These are phyloP conservation scores for Thuidium tamariscinum DNA, from an alignment of 225 moss, liverwort and hornwort species.

Conservation along the genomic window DNA sequence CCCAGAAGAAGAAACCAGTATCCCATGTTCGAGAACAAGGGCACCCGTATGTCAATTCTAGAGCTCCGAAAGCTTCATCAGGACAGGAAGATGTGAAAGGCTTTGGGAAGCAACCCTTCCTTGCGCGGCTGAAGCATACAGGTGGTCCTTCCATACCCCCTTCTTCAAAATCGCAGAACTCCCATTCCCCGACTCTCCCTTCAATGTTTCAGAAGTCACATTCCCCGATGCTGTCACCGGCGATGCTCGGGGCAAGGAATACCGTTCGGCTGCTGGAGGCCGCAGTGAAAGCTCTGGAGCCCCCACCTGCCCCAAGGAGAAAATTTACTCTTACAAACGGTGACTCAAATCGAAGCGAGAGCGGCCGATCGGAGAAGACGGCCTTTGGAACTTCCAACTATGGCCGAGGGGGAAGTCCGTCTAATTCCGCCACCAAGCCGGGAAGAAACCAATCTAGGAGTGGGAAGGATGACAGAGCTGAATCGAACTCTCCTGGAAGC, in stretches of 20 bases:
- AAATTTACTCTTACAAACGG: background rate
- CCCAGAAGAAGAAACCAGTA: background rate
- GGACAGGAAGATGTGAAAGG: background rate
- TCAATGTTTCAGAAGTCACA: background rate
- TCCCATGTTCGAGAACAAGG: background rate
- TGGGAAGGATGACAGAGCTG: constrained; percentile 11
- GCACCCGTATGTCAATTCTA: background rate
- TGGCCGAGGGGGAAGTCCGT: background rate
- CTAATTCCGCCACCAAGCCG: background rate
- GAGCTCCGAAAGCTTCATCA: background rate
- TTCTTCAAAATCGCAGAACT: background rate
- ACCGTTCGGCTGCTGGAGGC: constrained; percentile 56
- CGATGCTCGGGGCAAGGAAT: constrained; percentile 42
- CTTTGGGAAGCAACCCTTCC: constrained; percentile 34
- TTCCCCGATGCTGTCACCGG: constrained; percentile 35
- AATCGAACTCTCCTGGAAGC: background rate
- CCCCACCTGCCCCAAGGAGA: constrained; percentile 4
- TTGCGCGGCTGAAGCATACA: constrained; percentile 44
- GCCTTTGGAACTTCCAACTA: background rate
- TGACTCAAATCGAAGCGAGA: background rate
- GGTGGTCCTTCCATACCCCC: background rate
- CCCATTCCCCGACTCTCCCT: constrained; percentile 4
- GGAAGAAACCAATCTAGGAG: background rate
- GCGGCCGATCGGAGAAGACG: constrained; percentile 13
- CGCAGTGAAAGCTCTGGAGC: constrained; percentile 70